Evolutionary conservation across 148 eudicot species (phyloP), one percentile per base, ranked within the genome.

Genomic region (Rhododendron kiyosumense): DNA sequence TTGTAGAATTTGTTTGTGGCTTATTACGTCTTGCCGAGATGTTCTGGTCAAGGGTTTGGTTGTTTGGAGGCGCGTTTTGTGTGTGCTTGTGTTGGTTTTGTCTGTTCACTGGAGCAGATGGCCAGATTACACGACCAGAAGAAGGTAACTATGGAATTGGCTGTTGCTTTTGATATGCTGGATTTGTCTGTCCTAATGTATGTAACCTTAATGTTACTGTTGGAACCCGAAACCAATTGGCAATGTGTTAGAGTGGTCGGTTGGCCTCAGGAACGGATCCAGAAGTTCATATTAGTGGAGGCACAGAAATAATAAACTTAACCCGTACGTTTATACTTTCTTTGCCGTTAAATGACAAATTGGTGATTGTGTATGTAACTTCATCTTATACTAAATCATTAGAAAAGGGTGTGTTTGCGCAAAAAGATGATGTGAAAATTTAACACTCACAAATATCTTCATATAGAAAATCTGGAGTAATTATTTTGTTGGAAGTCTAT

Each of bases 91-190:
- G 80, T 34, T 84, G 80, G 32, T 73, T n/a, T 79, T 84, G 82
- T 67, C 73, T 84, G 48, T 63, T 84, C 43, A 71, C 7, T 80
- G 86, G 86, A 51, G 82, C 81, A 69, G 59, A 54, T 36, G 84
- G 81, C 54, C 86, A 87, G 83, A 77, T 87, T 84, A 69, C 80
- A 18, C 81, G 57, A 75, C 86, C 86, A 2, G 81, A 26, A 8
- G 89, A 87, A 87, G 86, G 89, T 87, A 84, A 87, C 12, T 1
- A 61, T 74, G 51, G 46, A 34, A 30, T 48, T 24, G 26, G 81
- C 61, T 86, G 30, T 52, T 86, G 73, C 13, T 61, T n/a, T n/a
- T 28, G n/a, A 63, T 38, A 15, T 41, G 30, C 24, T 41, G 36
- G 8, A 61, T 20, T 61, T 85, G 86, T 17, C 61, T 14, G 48